Percentiles rank a stretch among this genome's conserved stretches.
Conservation (phyloP, 257 asterid genomes). For the Nemophila menziesii region DNA sequence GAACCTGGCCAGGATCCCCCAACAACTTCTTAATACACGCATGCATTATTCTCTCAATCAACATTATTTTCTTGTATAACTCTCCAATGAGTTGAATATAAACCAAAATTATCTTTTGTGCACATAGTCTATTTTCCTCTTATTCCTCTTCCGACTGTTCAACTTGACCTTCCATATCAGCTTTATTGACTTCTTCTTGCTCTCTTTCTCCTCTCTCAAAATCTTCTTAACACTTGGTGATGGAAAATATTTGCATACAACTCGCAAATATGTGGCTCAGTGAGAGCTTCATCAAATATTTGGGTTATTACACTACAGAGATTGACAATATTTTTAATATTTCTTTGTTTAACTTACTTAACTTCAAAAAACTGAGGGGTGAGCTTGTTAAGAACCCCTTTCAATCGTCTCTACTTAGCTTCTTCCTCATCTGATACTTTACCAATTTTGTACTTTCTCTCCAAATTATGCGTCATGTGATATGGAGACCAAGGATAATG, state of each 20-base stretch:
- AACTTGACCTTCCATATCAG: constrained; percentile 63
- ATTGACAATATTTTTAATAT: constrained; percentile 54
- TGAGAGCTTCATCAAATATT: constrained; percentile 84
- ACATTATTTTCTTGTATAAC: constrained; percentile 80
- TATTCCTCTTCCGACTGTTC: constrained; percentile 68
- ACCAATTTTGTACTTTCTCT: constrained; percentile 72
- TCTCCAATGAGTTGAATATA: constrained; percentile 88
- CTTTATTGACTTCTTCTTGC: constrained; percentile 75
- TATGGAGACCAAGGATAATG: constrained; percentile 39
- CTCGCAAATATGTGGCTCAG: constrained; percentile 94
- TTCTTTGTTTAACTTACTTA: constrained; percentile 69
- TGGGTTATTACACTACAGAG: constrained; percentile 73
- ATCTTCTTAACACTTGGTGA: constrained; percentile 85
- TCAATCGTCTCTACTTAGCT: constrained; percentile 76
- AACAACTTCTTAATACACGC: constrained; percentile 66
- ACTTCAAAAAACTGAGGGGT: constrained; percentile 92
- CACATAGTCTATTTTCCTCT: constrained; percentile 62
- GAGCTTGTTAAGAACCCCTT: constrained; percentile 76
- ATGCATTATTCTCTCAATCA: constrained; percentile 92
- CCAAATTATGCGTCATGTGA: constrained; percentile 69
- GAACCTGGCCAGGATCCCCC: constrained; percentile 52
- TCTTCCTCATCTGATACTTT: constrained; percentile 71
- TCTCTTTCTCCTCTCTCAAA: constrained; percentile 87
- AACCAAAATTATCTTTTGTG: constrained; percentile 72
- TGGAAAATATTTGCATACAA: constrained; percentile 84